Conservation (phyloP, 2,329 filamentous ascomycete genomes). For the Ambrosiella xylebori region DNA sequence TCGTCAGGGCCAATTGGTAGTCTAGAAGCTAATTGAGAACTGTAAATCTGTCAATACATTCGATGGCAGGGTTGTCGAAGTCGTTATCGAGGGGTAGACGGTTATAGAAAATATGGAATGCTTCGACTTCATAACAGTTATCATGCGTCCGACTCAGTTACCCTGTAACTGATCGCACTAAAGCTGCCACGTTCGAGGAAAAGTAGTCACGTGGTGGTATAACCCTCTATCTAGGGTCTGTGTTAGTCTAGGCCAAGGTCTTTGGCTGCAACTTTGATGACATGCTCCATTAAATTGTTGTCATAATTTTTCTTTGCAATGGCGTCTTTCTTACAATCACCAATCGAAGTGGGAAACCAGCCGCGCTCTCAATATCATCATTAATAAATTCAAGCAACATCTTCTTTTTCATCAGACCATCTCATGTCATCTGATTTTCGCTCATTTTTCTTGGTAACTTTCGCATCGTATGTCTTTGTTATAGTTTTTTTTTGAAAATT, state of each 20-base stretch:
- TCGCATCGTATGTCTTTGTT: not conserved
- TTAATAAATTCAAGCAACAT: not conserved
- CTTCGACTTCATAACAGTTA: not conserved
- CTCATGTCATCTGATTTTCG: not conserved
- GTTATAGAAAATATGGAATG: not conserved
- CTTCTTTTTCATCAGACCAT: not conserved
- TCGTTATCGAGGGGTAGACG: not conserved
- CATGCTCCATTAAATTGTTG: not conserved
- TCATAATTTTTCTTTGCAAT: not conserved
- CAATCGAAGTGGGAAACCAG: not conserved
- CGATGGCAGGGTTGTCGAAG: not conserved
- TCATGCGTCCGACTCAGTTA: not conserved
- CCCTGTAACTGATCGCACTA: not conserved
- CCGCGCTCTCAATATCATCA: not conserved
- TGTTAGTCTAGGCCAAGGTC: not conserved
- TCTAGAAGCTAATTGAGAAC: not conserved
- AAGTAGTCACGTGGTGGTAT: conserved; percentile 1
- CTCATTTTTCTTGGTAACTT: too few species aligned
- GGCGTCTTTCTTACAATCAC: not conserved
- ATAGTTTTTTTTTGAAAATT: not conserved
- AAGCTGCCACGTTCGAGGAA: conserved; percentile 15
- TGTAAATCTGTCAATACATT: not conserved
- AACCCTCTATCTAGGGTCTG: not conserved
- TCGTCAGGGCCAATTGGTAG: not conserved
- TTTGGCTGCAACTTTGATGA: not conserved